phyloP scores from a whole-genome alignment of 2,329 filamentous ascomycete genomes.

The Sporothrix pallida region DNA sequence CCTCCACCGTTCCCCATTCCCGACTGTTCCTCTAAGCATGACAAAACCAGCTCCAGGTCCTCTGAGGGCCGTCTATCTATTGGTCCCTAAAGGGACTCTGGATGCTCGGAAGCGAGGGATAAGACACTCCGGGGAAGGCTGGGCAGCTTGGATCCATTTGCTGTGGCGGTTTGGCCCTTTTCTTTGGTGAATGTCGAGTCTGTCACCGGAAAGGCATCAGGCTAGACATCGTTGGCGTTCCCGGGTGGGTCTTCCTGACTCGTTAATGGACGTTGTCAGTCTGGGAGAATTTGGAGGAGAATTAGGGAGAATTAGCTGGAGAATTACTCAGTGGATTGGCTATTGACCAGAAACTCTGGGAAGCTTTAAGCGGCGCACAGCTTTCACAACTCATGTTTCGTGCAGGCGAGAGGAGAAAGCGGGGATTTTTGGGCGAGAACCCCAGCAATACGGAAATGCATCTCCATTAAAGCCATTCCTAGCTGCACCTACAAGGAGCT shows the following conservation, averaged over 20 bases:
- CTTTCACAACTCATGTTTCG: too few species aligned
- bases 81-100: not conserved
- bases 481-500: not conserved
- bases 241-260: conserved; percentile 15
- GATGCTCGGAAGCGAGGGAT: conserved; percentile 20
- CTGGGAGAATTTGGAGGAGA: not conserved
- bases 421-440: not conserved
- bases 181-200: too few species aligned
- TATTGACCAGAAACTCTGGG: not conserved
- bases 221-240: conserved; percentile 23
- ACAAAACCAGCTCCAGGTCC: not conserved
- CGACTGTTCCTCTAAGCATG: not conserved
- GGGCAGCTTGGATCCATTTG: not conserved
- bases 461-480: conserved; percentile 14
- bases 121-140: conserved; percentile 11
- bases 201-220: not conserved
- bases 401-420: not conserved
- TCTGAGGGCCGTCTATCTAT: too few species aligned
- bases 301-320: not conserved
- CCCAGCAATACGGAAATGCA: conserved; percentile 21
- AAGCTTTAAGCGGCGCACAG: not conserved
- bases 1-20: not conserved
- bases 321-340: not conserved
- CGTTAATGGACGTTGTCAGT: not conserved
- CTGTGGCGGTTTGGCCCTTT: too few species aligned